Evolutionary conservation across 768 basidiomycete species (phyloP).

Genomic region (Podaxis sp.): DNA sequence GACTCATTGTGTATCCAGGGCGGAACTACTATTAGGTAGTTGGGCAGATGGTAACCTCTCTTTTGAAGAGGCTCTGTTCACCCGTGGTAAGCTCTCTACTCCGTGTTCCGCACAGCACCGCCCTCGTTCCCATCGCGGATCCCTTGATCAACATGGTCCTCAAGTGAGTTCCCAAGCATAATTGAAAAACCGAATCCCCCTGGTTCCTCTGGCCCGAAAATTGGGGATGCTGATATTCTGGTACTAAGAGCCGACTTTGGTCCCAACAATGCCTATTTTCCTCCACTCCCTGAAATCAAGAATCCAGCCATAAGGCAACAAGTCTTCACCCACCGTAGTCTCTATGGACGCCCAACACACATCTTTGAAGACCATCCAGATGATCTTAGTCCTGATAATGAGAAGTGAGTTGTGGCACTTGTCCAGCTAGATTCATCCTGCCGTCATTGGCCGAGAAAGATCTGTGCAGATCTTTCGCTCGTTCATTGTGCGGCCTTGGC

Average conservation of each 20-base stretch:
- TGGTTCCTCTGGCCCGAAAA: not conserved
- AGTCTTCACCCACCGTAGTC: conserved; percentile 76
- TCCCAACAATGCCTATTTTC: conserved; percentile 38
- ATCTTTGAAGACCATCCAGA: conserved; percentile 70
- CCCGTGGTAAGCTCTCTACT: not conserved
- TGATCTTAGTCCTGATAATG: conserved; percentile 79
- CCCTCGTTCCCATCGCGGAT: not conserved
- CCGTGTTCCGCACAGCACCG: not conserved
- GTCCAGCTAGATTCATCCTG: not conserved
- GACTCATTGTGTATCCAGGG: conserved; percentile 5
- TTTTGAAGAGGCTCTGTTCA: not conserved
- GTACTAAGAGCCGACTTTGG: conserved; percentile 39
- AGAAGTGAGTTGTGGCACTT: conserved; percentile 45
- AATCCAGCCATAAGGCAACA: conserved; percentile 40
- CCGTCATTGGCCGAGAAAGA: conserved; percentile 1
- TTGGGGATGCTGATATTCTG: not conserved
- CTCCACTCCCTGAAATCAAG: conserved; percentile 55
- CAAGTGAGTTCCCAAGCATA: conserved; percentile 5
- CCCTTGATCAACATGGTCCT: conserved; percentile 1
- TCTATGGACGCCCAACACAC: conserved; percentile 62
- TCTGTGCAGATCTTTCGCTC: not conserved
- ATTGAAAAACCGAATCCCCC: not conserved
- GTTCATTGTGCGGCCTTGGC: not conserved
- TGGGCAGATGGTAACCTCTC: not conserved
- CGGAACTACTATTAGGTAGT: not conserved